phyloP scores from a whole-genome alignment of 495 filamentous ascomycete species.

The Lophiotrema nucula region DNA sequence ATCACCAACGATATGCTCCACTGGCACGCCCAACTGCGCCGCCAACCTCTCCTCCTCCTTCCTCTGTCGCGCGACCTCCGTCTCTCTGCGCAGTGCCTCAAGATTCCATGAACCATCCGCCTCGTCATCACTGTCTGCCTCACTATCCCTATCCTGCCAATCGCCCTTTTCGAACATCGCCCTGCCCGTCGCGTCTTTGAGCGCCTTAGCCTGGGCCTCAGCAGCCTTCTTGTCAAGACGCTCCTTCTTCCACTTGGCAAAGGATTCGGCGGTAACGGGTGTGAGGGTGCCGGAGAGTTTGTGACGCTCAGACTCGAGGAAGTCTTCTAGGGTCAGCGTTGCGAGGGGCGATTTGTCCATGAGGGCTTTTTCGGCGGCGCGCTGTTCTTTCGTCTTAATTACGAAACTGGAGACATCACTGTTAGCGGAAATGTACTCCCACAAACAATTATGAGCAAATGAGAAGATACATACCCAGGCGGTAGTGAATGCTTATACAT shows the following conservation, averaged over 20 bases:
- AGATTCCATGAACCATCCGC: slow-evolving; percentile 74
- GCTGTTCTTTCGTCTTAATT: slow-evolving; percentile 96
- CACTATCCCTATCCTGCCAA: slow-evolving; percentile 70
- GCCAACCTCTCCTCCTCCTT: slow-evolving; percentile 59
- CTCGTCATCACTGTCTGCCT: slow-evolving; percentile 54
- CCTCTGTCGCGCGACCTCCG: slow-evolving; percentile 56
- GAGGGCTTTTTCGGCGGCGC: slow-evolving; percentile 92
- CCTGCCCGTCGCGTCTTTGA: slow-evolving; percentile 93
- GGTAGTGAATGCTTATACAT: slow-evolving; percentile 97
- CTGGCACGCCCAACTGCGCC: slow-evolving; percentile 1
- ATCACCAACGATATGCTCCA: background rate
- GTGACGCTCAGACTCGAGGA: slow-evolving; percentile 89
- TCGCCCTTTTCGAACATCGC: slow-evolving; percentile 94
- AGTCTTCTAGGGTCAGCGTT: slow-evolving; percentile 95
- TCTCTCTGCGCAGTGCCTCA: slow-evolving; percentile 56
- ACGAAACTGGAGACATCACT: slow-evolving; percentile 63
- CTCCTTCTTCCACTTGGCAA: slow-evolving; percentile 93
- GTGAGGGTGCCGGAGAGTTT: slow-evolving; percentile 88
- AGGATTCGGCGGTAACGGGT: slow-evolving; percentile 86
- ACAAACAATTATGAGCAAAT: too few species aligned
- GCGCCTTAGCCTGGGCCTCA: slow-evolving; percentile 79
- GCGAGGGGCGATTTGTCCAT: slow-evolving; percentile 94
- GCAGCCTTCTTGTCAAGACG: slow-evolving; percentile 92
- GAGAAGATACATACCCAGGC: slow-evolving; percentile 65
- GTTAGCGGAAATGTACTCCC: too few species aligned